phyloP scores from a whole-genome alignment of 2,329 filamentous ascomycete species.

The Parastagonospora avenae region DNA sequence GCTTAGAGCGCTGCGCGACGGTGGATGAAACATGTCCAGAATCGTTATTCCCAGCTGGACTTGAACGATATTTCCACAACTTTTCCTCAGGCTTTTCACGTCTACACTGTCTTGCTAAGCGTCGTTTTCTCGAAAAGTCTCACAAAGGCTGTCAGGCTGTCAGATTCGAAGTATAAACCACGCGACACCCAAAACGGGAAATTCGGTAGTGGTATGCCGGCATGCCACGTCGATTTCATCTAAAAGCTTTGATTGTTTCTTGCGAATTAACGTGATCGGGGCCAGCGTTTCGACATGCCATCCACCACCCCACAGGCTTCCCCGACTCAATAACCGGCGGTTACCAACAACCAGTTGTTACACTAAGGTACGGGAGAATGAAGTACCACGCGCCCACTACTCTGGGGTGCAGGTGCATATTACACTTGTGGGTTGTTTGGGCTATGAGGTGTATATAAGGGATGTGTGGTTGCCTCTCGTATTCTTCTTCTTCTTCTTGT shows the following conservation, averaged over 20 bases:
- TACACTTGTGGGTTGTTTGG: background rate
- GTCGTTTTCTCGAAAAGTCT: too few relatives aligned
- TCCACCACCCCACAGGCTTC: too few relatives aligned
- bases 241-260: conserved; percentile 15
- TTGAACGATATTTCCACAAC: too few relatives aligned
- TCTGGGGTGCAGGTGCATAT: conserved; percentile 3
- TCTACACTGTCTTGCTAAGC: too few relatives aligned
- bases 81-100: too few relatives aligned
- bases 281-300: conserved; percentile 17
- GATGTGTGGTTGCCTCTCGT: background rate
- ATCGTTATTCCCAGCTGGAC: too few relatives aligned
- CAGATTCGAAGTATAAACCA: too few relatives aligned
- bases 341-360: background rate
- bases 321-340: background rate
- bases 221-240: conserved; percentile 9
- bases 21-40: too few relatives aligned
- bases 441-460: background rate
- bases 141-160: too few relatives aligned
- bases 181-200: too few relatives aligned
- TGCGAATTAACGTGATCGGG: conserved; percentile 14
- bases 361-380: conserved; percentile 3
- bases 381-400: conserved; percentile 9
- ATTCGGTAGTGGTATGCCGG: too few relatives aligned
- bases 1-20: too few relatives aligned
- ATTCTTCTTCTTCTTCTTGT: background rate